Evolutionary conservation across 306 rosid species (phyloP), one percentile per base, ranked within the genome.

Genomic region (Medicago ruthenica): DNA sequence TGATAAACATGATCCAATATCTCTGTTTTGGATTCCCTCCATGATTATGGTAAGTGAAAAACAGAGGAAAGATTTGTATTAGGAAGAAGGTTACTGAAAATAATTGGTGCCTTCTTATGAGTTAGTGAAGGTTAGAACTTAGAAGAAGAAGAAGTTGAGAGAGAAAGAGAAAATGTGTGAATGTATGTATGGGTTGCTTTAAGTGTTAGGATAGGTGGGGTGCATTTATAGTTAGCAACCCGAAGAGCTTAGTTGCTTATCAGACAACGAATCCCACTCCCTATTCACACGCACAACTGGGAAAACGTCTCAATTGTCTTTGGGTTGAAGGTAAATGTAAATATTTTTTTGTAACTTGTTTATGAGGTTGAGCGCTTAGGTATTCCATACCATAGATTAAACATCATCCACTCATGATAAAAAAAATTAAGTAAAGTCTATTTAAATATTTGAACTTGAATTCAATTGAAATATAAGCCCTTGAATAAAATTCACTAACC

Each of bases 221-320:
- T 45, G 82, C 88, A 89, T 91, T 93, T 93, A 89, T 93, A 89
- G 89, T 88, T 93, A 89, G 90, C 76, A 74, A 82, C 62, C 48
- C 7, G 75, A 18, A 44, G n/a, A 9, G 7, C 54, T 71, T 76
- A 10, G 17, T 58, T 20, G 15, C 11, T 10, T 15, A 37, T 76
- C 58, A 53, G 2, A 37, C 60, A 61, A 14, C 50, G 15, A 18
- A 69, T n/a, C 47, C 47, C 17, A 58, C 37, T 17, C 85, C 65
- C 66, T 11, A 5, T 80, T 72, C 84, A 79, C 74, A 67, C 64
- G 64, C 55, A 67, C 18, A 67, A 41, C 6, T 44, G 16, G 16
- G 7, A 42, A 27, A 27, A 76, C 47, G 18, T 48, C 81, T 64
- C 20, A 61, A 21, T 6, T 50, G 40, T 62, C 1, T 1, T n/a